Conservation (phyloP, 352 stramenopile genomes). For the Bremia lactucae region DNA sequence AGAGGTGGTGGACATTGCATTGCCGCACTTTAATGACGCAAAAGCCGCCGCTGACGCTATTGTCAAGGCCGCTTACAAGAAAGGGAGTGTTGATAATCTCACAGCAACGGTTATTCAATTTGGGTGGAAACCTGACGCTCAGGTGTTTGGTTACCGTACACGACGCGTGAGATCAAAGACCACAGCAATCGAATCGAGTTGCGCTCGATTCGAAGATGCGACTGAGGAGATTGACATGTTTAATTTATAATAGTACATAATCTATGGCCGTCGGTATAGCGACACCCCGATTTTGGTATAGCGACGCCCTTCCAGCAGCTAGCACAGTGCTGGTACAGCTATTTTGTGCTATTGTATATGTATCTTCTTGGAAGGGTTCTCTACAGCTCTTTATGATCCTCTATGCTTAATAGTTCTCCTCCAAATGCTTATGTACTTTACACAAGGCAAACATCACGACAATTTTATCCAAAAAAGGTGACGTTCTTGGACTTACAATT, state of each 20-base stretch:
- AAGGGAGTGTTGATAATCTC: slow-evolving; percentile 45
- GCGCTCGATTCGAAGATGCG: not conserved
- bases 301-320: too few relatives aligned
- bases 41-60: slow-evolving; percentile 38
- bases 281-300: too few relatives aligned
- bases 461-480: too few relatives aligned
- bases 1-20: slow-evolving; percentile 37
- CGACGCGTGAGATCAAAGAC: not conserved
- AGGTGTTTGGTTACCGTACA: slow-evolving; percentile 5
- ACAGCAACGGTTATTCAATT: slow-evolving; percentile 46
- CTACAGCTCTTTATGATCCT: too few relatives aligned
- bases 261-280: too few relatives aligned
- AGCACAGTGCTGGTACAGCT: too few relatives aligned
- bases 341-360: too few relatives aligned
- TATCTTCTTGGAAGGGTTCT: too few relatives aligned
- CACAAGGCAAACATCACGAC: too few relatives aligned
- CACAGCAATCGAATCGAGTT: slow-evolving; percentile 2
- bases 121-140: slow-evolving; percentile 22
- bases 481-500: too few relatives aligned
- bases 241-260: slow-evolving; percentile 29
- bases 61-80: slow-evolving; percentile 42
- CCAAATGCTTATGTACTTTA: too few relatives aligned
- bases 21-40: slow-evolving; percentile 26
- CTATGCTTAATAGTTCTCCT: too few relatives aligned
- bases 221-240: slow-evolving; percentile 53